These are phyloP conservation scores for Paraurostyla sp. DNA, from an alignment of 73 alveolate species.

Conservation along the genomic window DNA sequence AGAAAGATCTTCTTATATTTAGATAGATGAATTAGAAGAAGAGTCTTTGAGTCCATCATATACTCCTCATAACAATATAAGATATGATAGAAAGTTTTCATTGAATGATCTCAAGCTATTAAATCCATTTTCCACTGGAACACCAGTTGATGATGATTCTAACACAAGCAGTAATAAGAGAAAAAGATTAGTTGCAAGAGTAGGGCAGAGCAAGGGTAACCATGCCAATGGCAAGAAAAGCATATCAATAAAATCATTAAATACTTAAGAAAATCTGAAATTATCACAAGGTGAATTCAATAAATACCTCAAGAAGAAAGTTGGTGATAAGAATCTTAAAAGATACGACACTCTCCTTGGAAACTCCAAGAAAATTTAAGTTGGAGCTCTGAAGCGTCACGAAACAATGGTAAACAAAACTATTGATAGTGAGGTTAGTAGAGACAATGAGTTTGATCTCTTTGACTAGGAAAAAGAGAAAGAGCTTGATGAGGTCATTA, in stretches of 20 bases:
- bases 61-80: too few relatives aligned
- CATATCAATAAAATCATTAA: background rate
- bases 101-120: background rate
- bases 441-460: background rate
- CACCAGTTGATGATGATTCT: background rate
- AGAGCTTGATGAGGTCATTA: background rate
- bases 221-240: background rate
- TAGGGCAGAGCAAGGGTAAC: background rate
- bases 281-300: slow-evolving; percentile 1
- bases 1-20: background rate
- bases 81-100: background rate
- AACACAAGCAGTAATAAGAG: too few relatives aligned
- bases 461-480: background rate
- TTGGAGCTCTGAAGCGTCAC: background rate
- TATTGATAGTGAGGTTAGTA: background rate
- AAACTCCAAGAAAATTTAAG: background rate
- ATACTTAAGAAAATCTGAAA: background rate
- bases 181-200: slow-evolving; percentile 24
- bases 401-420: background rate
- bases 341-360: background rate
- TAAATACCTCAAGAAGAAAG: background rate
- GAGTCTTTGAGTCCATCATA: slow-evolving; percentile 19
- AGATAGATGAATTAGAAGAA: background rate
- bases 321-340: background rate
- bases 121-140: background rate